phyloP scores from a whole-genome alignment of 176 grass and related monocot species.

The Musa troglodytarum region DNA sequence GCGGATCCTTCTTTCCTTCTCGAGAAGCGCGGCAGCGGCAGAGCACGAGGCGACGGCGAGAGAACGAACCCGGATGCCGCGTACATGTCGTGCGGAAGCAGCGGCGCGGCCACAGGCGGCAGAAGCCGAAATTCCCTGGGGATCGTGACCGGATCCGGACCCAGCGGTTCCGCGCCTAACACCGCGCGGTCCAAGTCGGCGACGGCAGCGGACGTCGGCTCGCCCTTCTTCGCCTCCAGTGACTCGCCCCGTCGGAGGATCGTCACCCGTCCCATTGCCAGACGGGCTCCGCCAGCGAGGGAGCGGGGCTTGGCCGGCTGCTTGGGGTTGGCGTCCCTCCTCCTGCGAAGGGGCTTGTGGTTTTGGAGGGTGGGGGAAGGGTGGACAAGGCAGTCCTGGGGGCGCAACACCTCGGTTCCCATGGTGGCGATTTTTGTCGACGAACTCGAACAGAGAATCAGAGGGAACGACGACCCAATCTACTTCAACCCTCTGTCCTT shows the following conservation, averaged over 20 bases:
- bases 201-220: too few species aligned
- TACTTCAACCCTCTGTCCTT: not conserved
- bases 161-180: too few species aligned
- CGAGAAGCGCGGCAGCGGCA: slow-evolving; percentile 39
- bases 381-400: slow-evolving; percentile 1
- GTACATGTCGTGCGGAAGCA: not conserved
- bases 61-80: slow-evolving; percentile 16
- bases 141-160: not conserved
- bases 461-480: not conserved
- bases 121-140: not conserved
- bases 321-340: not conserved
- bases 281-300: not conserved
- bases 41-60: slow-evolving; percentile 43
- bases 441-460: not conserved
- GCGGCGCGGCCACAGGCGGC: not conserved
- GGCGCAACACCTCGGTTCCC: slow-evolving; percentile 10
- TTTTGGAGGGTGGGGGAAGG: not conserved
- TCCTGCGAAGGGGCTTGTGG: not conserved
- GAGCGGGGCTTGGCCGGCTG: too few species aligned
- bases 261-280: not conserved
- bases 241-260: not conserved
- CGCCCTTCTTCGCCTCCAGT: not conserved
- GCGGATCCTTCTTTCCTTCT: not conserved
- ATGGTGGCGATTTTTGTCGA: not conserved
- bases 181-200: too few species aligned